Conservation (phyloP, 129 eudicot species). For the Rutidosis leptorrhynchoides region DNA sequence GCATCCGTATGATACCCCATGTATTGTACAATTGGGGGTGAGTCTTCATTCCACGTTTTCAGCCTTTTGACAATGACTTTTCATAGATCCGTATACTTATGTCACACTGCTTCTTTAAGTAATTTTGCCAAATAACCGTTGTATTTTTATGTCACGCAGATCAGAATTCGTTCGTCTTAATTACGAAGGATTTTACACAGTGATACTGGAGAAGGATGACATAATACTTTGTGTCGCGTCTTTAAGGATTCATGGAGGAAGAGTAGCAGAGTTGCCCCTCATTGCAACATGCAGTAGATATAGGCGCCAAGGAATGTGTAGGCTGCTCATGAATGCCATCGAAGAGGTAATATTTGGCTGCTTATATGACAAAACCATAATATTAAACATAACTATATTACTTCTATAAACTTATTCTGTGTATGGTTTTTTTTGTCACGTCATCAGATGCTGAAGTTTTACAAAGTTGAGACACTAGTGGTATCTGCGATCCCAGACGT, state of each 20-base stretch:
- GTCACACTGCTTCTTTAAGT: background rate
- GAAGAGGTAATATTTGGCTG: constrained; percentile 61
- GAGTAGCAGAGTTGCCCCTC: constrained; percentile 92
- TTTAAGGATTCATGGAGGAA: constrained; percentile 87
- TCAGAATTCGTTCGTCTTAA: constrained; percentile 76
- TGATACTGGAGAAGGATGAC: constrained; percentile 88
- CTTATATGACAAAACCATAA: background rate
- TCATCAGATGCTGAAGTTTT: constrained; percentile 68
- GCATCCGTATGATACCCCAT: constrained; percentile 95
- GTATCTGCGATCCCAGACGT: constrained; percentile 75
- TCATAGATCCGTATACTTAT: background rate
- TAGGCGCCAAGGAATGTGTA: constrained; percentile 96
- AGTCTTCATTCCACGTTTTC: constrained; percentile 19
- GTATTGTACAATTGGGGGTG: constrained; percentile 92
- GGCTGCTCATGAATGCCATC: constrained; percentile 67
- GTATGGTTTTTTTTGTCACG: constrained; percentile 53
- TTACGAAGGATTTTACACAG: constrained; percentile 75
- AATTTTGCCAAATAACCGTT: background rate
- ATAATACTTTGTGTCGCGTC: constrained; percentile 71
- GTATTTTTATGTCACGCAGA: constrained; percentile 43
- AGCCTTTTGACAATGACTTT: background rate
- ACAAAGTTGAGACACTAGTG: constrained; percentile 82
- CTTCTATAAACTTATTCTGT: background rate
- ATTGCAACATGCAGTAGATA: constrained; percentile 87
- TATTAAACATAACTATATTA: background rate